Conservation (phyloP, 441 rosid genomes). For the Erodium moschatum region DNA sequence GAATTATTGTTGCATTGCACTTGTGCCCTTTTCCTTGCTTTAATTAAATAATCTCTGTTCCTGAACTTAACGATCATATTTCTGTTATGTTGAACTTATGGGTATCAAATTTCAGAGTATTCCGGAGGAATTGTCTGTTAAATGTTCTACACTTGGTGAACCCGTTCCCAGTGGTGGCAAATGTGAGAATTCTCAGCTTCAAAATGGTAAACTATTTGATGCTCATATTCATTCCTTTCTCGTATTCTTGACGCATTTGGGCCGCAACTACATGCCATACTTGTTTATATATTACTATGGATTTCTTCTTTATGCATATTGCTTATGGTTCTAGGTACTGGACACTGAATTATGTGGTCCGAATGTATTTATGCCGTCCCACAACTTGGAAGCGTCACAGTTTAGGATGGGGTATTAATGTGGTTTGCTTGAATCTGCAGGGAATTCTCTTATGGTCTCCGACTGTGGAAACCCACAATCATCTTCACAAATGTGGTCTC, state of each 20-base stretch:
- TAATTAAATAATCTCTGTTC: neutral
- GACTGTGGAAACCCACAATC: slow-evolving; percentile 26
- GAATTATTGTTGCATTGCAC: neutral
- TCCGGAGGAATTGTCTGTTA: slow-evolving; percentile 26
- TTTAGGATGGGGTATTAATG: slow-evolving; percentile 21
- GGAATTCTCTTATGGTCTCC: slow-evolving; percentile 4
- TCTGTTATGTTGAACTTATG: slow-evolving; percentile 19
- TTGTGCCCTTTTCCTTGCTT: neutral
- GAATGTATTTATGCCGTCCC: slow-evolving; percentile 11
- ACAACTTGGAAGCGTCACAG: slow-evolving; percentile 27
- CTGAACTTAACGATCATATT: neutral
- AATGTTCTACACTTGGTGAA: slow-evolving; percentile 25
- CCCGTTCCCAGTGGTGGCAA: slow-evolving; percentile 28
- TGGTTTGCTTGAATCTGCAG: slow-evolving; percentile 25
- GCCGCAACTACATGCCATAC: no score
- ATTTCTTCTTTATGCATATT: slow-evolving; percentile 18
- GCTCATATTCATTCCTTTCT: neutral
- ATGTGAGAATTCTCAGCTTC: slow-evolving; percentile 27
- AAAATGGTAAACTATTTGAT: slow-evolving; percentile 33
- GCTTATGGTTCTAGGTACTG: slow-evolving; percentile 34
- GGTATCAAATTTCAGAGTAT: slow-evolving; percentile 38
- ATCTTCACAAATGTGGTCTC: slow-evolving; percentile 26
- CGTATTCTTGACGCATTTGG: neutral
- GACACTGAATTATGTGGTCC: slow-evolving; percentile 19
- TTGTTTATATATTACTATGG: slow-evolving; percentile 4